phyloP scores from a whole-genome alignment of 495 filamentous ascomycete genomes.

The Margaritispora aquatica region DNA sequence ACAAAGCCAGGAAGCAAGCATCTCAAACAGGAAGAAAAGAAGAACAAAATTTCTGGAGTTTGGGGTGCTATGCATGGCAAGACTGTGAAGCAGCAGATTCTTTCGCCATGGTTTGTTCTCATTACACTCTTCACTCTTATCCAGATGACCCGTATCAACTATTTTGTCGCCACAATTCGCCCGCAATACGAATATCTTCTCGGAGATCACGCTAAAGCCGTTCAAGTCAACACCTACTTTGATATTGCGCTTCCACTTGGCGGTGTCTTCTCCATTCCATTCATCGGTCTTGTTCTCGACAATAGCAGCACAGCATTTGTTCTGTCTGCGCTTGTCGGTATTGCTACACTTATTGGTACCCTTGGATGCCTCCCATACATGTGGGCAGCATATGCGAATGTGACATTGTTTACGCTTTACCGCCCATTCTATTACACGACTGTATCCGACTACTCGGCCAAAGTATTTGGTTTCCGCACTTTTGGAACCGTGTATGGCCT shows the following conservation, averaged over 20 bases:
- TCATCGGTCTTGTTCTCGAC: slow-evolving; percentile 82
- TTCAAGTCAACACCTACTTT: slow-evolving; percentile 75
- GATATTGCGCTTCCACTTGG: slow-evolving; percentile 85
- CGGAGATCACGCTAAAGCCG: slow-evolving; percentile 47
- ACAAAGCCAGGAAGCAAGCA: slow-evolving; percentile 50
- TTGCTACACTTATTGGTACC: slow-evolving; percentile 71
- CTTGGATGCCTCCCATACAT: slow-evolving; percentile 67
- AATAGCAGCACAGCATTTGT: slow-evolving; percentile 66
- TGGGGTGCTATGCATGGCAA: slow-evolving; percentile 85
- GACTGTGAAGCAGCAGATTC: slow-evolving; percentile 68
- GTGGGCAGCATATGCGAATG: slow-evolving; percentile 65
- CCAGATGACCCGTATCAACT: slow-evolving; percentile 95
- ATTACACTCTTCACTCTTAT: slow-evolving; percentile 83
- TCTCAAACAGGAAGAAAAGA: slow-evolving; percentile 46
- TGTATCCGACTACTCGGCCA: slow-evolving; percentile 81
- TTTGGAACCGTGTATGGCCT: slow-evolving; percentile 96
- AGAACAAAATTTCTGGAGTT: slow-evolving; percentile 62
- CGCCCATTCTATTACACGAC: slow-evolving; percentile 73
- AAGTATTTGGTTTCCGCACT: slow-evolving; percentile 93
- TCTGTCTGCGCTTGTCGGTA: slow-evolving; percentile 62
- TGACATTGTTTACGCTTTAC: slow-evolving; percentile 74
- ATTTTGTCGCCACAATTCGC: slow-evolving; percentile 89
- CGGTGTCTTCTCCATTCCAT: slow-evolving; percentile 77
- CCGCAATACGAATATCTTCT: slow-evolving; percentile 81
- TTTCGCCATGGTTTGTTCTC: slow-evolving; percentile 78